Evolutionary conservation across 805 yeast species (phyloP).

Genomic region (Wickerhamomyces strasburgensis): DNA sequence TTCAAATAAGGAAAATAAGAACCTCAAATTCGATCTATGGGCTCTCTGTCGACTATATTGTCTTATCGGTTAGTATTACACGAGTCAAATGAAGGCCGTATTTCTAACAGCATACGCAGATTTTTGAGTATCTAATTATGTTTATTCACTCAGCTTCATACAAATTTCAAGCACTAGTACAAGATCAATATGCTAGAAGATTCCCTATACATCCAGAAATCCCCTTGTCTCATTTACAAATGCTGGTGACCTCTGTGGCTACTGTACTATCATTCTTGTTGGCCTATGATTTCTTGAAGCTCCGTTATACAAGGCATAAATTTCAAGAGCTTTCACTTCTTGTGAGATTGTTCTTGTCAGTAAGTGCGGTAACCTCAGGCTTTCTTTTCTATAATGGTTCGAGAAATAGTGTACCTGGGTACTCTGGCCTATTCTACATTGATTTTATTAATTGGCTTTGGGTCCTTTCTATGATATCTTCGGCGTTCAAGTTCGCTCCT

Average conservation of each 20-base stretch:
- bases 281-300: constrained; percentile 26
- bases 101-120: constrained; percentile 4
- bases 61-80: constrained; percentile 15
- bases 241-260: constrained; percentile 18
- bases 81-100: not conserved
- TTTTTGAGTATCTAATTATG: constrained; percentile 1
- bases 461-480: constrained; percentile 28
- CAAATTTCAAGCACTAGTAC: constrained; percentile 7
- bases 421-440: constrained; percentile 29
- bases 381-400: constrained; percentile 5
- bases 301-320: constrained; percentile 28
- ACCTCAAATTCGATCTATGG: constrained; percentile 32
- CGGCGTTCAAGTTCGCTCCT: constrained; percentile 31
- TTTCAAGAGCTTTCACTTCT: constrained; percentile 33
- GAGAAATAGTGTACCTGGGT: constrained; percentile 16
- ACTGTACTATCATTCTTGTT: constrained; percentile 15
- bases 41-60: constrained; percentile 31
- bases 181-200: constrained; percentile 26
- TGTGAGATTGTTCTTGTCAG: constrained; percentile 1
- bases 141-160: constrained; percentile 1
- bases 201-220: constrained; percentile 31
- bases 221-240: constrained; percentile 22
- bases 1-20: constrained; percentile 20
- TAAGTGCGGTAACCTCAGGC: not conserved
- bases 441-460: constrained; percentile 40